Percentiles rank a stretch among this genome's conserved stretches.
phyloP scores from a whole-genome alignment of 2,329 filamentous ascomycete genomes.

The Fusarium beomiforme region DNA sequence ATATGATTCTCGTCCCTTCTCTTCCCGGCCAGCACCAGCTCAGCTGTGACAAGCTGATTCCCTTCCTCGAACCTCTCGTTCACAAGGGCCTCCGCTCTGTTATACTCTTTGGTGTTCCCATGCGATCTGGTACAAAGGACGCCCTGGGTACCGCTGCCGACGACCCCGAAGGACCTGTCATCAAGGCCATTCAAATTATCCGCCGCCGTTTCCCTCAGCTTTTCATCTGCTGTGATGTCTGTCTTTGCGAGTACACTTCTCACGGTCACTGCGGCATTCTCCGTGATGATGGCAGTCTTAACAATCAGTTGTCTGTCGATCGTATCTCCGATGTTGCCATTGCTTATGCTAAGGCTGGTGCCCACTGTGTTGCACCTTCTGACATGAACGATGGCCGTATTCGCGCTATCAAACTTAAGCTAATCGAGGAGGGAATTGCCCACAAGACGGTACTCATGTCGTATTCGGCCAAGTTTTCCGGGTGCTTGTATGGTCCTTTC shows the following conservation, averaged over 20 bases:
- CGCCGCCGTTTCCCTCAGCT: conserved; percentile 87
- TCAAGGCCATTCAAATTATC: conserved; percentile 84
- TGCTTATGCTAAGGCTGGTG: conserved; percentile 93
- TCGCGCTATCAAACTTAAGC: conserved; percentile 95
- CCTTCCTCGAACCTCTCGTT: conserved; percentile 86
- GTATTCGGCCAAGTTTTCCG: conserved; percentile 97
- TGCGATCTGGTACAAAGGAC: conserved; percentile 84
- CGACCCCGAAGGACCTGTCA: conserved; percentile 91
- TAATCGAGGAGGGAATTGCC: conserved; percentile 93
- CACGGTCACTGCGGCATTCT: conserved; percentile 98
- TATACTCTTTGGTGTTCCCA: conserved; percentile 94
- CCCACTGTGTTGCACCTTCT: conserved; percentile 95
- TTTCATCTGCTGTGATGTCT: conserved; percentile 93
- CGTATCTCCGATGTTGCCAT: conserved; percentile 97
- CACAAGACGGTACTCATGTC: conserved; percentile 96
- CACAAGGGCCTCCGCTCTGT: conserved; percentile 91
- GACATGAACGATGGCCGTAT: conserved; percentile 99
- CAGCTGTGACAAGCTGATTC: conserved; percentile 84
- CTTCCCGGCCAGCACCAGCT: conserved; percentile 90
- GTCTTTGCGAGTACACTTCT: conserved; percentile 97
- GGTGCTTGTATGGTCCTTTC: conserved; percentile 96
- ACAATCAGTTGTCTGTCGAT: conserved; percentile 93
- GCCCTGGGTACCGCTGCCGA: conserved; percentile 91
- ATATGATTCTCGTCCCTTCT: conserved; percentile 89
- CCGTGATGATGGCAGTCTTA: conserved; percentile 89